Base-by-base conservation (phyloP, 495 filamentous ascomycete genomes). In the Chaetomidium leptoderma region DNA sequence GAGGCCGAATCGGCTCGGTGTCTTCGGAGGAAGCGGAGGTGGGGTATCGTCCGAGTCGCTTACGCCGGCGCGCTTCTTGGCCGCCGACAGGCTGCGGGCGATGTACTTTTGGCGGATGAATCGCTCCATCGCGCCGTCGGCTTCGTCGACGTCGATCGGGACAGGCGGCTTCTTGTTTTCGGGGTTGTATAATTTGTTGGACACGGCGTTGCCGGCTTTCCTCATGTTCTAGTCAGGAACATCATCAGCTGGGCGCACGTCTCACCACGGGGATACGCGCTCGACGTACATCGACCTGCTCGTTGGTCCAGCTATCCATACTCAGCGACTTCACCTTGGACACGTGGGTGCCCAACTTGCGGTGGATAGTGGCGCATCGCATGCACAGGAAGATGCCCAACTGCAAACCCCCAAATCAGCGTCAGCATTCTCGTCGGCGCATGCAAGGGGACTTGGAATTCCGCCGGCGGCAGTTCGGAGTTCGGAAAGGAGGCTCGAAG, bases 271-370 rank as follows among this genome's bases (percentile, higher is more conserved):
- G 23, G 24, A 14, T 47, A 27, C n/a, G 7, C 21, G 23, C 7
- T 16, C 4, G 10, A 64, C 79, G 69, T 78, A 96, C 92, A 73
- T 97, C 93, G 53, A 98, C 91, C 73, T 98, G 95, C 33, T 97
- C 93, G 67, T 84, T 86, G 42, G 88, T 82, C 93, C 93, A 98
- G 48, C 84, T 90, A 68, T 98, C 93, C 93, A 97, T 97, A 62
- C 88, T 95, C 76, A 97, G 75, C 9, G 91, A 96, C 73, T 98
- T 98, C 73, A 98, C 90, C 72, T 97, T 98, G 43, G 92, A 96
- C 55, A 98, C 89, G 70, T 98, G 93, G 50, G 92, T 97, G 51
- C 95, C 95, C 65, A 97, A 79, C 73, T 97, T 97, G 65, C 93
- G 90, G 77, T 98, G 93, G 69, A 97, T 78, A 29, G 90, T 82